Base-by-base conservation (phyloP, 768 basidiomycete species). In the Pisolithus microcarpus region DNA sequence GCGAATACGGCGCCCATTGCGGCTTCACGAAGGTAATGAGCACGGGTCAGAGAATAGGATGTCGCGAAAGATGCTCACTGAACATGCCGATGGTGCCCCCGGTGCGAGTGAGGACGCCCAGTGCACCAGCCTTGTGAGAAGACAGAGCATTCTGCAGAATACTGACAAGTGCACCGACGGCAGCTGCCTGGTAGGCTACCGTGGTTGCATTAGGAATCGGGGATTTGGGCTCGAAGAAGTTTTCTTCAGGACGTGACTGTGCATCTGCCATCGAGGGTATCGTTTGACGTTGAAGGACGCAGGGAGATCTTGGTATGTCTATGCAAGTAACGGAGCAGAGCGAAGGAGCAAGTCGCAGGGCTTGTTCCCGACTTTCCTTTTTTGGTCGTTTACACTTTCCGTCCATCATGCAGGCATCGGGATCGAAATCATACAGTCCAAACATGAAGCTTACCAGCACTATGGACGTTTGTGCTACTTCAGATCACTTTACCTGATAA, bases 31-130 rank as follows among this genome's bases (percentile, higher is more conserved):
- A n/a, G 34, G 23, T 50, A n/a, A 51, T 46, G 28, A 43, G 48
- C 44, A 24, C 13, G 34, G 19, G 15, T 16, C 7, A 40, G 28
- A 24, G 30, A 31, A 24, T 8, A 30, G 4, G 2, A 18, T 36
- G 21, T 21, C 48, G 21, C 47, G 39, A 8, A 44, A 38, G 21
- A 10, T 19, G 72, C 84, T 60, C 48, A 96, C 94, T 87, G 62
- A 96, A 95, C 66, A 91, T 81, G 10, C 88, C 92, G 65, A 95
- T 91, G 3, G 92, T 90, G 31, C 87, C 82, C 52, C 92, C 92
- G 30, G 85, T 89, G 56, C 92, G 76, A 48, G 91, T 91, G 58
- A 93, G 64, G 67, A 96, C 81, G 58, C 93, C 93, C 70, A 84
- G 76, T 51, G 88, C 90, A 60, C 90, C 93, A 57, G 76, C 75